Evolutionary conservation across 768 basidiomycete genomes (phyloP).

Genomic region (Rhodotorula toruloides): DNA sequence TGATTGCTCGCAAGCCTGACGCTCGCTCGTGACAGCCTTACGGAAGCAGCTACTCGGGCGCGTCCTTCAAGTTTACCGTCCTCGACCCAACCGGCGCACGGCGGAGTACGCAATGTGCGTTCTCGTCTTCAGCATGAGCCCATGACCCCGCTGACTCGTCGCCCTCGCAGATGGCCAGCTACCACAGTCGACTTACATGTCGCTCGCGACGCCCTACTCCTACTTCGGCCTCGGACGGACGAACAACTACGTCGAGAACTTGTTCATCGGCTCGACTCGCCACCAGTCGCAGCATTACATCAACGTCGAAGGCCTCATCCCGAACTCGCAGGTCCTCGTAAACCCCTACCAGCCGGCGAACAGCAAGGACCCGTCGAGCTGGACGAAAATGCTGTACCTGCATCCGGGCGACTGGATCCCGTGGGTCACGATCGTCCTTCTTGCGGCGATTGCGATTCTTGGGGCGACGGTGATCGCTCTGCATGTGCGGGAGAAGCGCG

Average conservation of each 20-base stretch:
- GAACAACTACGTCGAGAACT: conserved; percentile 98
- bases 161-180: conserved; percentile 70
- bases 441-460: conserved; percentile 65
- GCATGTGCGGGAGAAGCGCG: conserved; percentile 89
- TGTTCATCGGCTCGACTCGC: conserved; percentile 88
- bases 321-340: conserved; percentile 95
- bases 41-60: conserved; percentile 89
- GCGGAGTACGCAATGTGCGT: conserved; percentile 77
- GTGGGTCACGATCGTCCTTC: conserved; percentile 85
- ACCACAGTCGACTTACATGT: conserved; percentile 85
- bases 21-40: conserved; percentile 59
- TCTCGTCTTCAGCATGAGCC: neutral
- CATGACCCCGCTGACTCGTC: neutral
- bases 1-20: neutral
- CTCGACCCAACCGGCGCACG: conserved; percentile 82
- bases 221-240: conserved; percentile 96
- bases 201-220: conserved; percentile 83
- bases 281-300: conserved; percentile 66
- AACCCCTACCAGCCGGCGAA: conserved; percentile 60
- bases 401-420: conserved; percentile 96
- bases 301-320: conserved; percentile 93
- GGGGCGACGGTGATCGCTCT: conserved; percentile 77
- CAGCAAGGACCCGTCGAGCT: conserved; percentile 49
- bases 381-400: conserved; percentile 85
- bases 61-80: conserved; percentile 94